phyloP scores from a whole-genome alignment of 345 rosid species.

The Noccaea caerulescens region DNA sequence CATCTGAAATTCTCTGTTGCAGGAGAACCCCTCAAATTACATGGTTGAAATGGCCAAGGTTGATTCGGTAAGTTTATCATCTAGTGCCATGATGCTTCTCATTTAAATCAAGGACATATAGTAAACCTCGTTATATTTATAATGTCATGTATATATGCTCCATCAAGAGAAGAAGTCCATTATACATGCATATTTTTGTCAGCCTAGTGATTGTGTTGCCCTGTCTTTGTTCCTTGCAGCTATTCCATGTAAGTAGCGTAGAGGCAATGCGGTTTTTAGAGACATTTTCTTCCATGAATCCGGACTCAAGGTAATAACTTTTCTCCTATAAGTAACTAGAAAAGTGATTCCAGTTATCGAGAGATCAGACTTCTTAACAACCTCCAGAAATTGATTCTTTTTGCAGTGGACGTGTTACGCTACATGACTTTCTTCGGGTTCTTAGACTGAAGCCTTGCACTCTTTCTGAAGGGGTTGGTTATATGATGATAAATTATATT shows the following conservation, averaged over 20 bases:
- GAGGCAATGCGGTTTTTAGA: slow-evolving; percentile 82
- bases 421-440: slow-evolving; percentile 61
- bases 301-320: slow-evolving; percentile 67
- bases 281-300: slow-evolving; percentile 85
- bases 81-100: slow-evolving; percentile 32
- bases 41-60: slow-evolving; percentile 97
- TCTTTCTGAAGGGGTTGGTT: slow-evolving; percentile 72
- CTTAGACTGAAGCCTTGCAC: slow-evolving; percentile 62
- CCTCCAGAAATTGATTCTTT: slow-evolving; percentile 5
- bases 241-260: slow-evolving; percentile 72
- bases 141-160: slow-evolving; percentile 4
- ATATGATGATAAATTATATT: background rate
- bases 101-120: slow-evolving; percentile 8
- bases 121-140: slow-evolving; percentile 10
- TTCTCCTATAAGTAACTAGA: slow-evolving; percentile 29
- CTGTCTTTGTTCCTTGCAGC: slow-evolving; percentile 51
- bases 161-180: background rate
- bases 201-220: slow-evolving; percentile 33
- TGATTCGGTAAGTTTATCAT: slow-evolving; percentile 66
- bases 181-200: background rate
- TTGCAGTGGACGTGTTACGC: slow-evolving; percentile 78
- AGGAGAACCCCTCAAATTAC: slow-evolving; percentile 82
- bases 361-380: background rate
- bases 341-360: slow-evolving; percentile 6
- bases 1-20: slow-evolving; percentile 37